These are phyloP conservation scores for Citrus maxima DNA, from an alignment of 345 rosid species.

Conservation along the genomic window DNA sequence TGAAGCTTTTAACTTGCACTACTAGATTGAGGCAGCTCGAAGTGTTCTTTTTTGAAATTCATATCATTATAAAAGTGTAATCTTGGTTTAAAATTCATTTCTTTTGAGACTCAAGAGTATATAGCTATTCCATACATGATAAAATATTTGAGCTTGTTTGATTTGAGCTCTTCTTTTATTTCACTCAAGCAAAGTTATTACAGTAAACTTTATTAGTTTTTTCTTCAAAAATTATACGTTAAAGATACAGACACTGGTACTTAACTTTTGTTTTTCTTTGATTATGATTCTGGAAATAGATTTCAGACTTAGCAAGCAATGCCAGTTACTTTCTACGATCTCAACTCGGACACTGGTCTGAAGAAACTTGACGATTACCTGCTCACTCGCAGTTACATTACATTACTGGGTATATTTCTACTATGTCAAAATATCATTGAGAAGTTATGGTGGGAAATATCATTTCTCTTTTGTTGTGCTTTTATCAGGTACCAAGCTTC, in stretches of 20 bases:
- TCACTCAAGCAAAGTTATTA: too few species aligned
- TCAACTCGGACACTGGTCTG: slow-evolving; percentile 57
- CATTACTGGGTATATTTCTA: slow-evolving; percentile 60
- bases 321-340: slow-evolving; percentile 58
- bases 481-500: slow-evolving; percentile 78
- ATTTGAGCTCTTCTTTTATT: too few species aligned
- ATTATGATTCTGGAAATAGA: not conserved
- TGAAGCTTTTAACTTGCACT: not conserved
- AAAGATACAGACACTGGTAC: not conserved
- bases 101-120: too few species aligned
- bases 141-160: too few species aligned
- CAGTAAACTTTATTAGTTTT: too few species aligned
- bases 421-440: too few species aligned
- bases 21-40: too few species aligned
- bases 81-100: too few species aligned
- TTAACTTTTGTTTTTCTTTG: not conserved
- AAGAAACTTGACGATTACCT: slow-evolving; percentile 83
- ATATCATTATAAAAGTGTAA: too few species aligned
- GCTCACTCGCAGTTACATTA: slow-evolving; percentile 78
- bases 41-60: too few species aligned
- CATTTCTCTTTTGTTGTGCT: not conserved
- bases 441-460: too few species aligned
- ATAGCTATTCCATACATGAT: too few species aligned
- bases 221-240: not conserved
- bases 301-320: slow-evolving; percentile 14